Evolutionary conservation across 176 grass and related monocot species (phyloP), one percentile per base, ranked within the genome.

Genomic region (Themeda triandra): DNA sequence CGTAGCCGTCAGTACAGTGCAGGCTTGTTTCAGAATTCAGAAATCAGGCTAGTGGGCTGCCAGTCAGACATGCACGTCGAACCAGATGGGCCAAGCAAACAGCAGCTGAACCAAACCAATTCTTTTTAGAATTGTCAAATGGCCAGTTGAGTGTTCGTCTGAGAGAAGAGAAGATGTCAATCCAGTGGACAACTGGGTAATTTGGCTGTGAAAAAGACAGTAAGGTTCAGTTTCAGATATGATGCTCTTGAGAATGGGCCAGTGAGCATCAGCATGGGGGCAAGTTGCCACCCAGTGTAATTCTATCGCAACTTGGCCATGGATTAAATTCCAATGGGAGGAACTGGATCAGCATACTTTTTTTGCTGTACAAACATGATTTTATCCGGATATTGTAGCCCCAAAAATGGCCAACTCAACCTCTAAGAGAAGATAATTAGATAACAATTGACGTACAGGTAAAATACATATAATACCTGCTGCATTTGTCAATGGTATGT

Each of bases 281-380:
- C 82, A 85, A 76, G 79, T 77, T 88, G 70, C 80, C 77, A 15
- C 45, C 67, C 75, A 80, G 14, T 72, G 62, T 40, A 73, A 84
- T 23, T 72, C 62, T 51, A 66, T 84, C 46, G 37, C 37, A 63
- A 29, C 85, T 63, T 79, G 82, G 45, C 10, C 35, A 32, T 59
- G 75, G 87, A 71, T 84, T 84, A 41, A 91, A 75, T 84, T 84
- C 45, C 80, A 80, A 62, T 79, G 78, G 5, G 25, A 77, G 75
- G 66, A 90, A 77, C 56, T 67, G 78, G 78, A 82, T 67, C 59
- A 80, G 36, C 36, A 14, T 63, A 75, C 73, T 63, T 76, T 89
- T 64, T 85, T 23, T 86, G 40, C 54, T 64, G 73, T 41, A 51
- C 42, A 84, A 30, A 25, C 60, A 88, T 19, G 77, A 44, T 79